These are phyloP conservation scores for Erodium texanum DNA, from an alignment of 441 rosid species.

Conservation along the genomic window DNA sequence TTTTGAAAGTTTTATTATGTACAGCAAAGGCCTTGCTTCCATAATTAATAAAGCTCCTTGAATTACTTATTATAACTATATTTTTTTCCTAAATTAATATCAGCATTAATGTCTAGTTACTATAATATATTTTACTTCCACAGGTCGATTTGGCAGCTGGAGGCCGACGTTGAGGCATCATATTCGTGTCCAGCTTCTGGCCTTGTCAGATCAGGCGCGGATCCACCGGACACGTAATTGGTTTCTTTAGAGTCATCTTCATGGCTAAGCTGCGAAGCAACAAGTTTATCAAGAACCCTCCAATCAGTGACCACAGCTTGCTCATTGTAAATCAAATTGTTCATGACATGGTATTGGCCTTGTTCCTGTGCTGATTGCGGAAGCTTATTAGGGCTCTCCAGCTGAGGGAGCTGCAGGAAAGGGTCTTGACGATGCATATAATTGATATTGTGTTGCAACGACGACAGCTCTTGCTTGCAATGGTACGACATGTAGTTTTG, in stretches of 20 bases:
- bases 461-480: slow-evolving; percentile 79
- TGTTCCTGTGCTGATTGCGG: too few species aligned
- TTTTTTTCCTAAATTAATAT: too few species aligned
- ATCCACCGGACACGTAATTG: slow-evolving; percentile 9
- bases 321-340: slow-evolving; percentile 30
- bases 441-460: slow-evolving; percentile 47
- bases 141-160: slow-evolving; percentile 70
- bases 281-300: slow-evolving; percentile 92
- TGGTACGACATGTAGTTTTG: slow-evolving; percentile 25
- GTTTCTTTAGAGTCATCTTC: slow-evolving; percentile 47
- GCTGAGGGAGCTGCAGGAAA: slow-evolving; percentile 77
- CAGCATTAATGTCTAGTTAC: too few species aligned
- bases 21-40: too few species aligned
- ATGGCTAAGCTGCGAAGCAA: slow-evolving; percentile 90
- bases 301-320: slow-evolving; percentile 76
- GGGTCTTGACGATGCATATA: slow-evolving; percentile 25
- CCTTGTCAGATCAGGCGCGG: slow-evolving; percentile 24
- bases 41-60: too few species aligned
- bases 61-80: too few species aligned
- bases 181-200: slow-evolving; percentile 46
- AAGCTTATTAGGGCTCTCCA: slow-evolving; percentile 85
- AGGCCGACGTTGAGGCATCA: slow-evolving; percentile 27
- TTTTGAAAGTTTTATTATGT: neutral
- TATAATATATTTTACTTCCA: slow-evolving; percentile 84
- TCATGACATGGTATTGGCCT: slow-evolving; percentile 18